These are phyloP conservation scores for Grifola frondosa DNA, from an alignment of 1,284 basidiomycete genomes.

Conservation along the genomic window DNA sequence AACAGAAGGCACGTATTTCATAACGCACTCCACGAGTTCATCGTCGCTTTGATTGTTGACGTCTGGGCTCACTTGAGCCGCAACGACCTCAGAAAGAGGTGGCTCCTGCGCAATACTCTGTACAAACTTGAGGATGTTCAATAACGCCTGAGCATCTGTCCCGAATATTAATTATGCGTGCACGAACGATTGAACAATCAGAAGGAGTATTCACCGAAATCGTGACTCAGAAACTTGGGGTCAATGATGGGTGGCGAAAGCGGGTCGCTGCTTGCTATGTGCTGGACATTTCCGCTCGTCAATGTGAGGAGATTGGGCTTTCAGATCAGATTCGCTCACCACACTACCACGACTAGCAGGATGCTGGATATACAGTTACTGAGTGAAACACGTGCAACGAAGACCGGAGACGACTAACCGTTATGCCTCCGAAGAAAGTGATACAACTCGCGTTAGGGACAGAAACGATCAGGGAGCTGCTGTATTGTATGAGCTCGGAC, in stretches of 20 bases:
- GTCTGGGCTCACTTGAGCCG: constrained; percentile 1
- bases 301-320: no score
- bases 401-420: constrained; percentile 3
- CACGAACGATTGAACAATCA: not conserved
- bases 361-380: not conserved
- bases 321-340: no score
- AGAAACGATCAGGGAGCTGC: not conserved
- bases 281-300: not conserved
- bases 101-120: constrained; percentile 3
- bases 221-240: constrained; percentile 3
- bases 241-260: constrained; percentile 6
- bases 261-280: constrained; percentile 6
- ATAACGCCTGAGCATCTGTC: constrained; percentile 7
- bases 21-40: constrained; percentile 2
- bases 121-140: constrained; percentile 7
- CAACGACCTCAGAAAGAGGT: constrained; percentile 2
- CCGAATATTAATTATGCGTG: not conserved
- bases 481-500: constrained; percentile 8
- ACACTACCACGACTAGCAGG: constrained; percentile 1
- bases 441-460: constrained; percentile 2
- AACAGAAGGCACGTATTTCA: not conserved
- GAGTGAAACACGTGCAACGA: not conserved
- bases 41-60: constrained; percentile 2
- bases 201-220: constrained; percentile 5
- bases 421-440: constrained; percentile 2